These are phyloP conservation scores for Russula lepida DNA, from an alignment of 768 basidiomycete genomes.

Conservation along the genomic window DNA sequence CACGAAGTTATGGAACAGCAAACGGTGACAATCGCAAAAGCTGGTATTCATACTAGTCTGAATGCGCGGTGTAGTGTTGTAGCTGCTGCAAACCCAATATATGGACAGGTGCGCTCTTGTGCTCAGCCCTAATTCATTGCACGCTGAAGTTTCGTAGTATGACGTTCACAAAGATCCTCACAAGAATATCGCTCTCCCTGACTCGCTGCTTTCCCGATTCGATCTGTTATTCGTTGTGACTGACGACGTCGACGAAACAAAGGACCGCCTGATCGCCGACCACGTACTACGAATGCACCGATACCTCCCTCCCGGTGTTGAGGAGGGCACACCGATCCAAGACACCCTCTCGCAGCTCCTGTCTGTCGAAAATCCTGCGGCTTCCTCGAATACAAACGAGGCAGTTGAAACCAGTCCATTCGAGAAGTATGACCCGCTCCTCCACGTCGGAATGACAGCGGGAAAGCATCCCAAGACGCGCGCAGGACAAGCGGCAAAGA, in stretches of 20 bases:
- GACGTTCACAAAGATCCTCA: conserved; percentile 99
- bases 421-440: conserved; percentile 92
- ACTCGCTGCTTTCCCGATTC: conserved; percentile 97
- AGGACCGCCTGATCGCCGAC: conserved; percentile 92
- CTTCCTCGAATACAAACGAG: conserved; percentile 36
- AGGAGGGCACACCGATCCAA: conserved; percentile 87
- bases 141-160: conserved; percentile 49
- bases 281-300: conserved; percentile 97
- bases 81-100: conserved; percentile 97
- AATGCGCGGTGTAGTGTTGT: conserved; percentile 98
- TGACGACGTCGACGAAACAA: conserved; percentile 92
- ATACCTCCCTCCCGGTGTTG: conserved; percentile 91
- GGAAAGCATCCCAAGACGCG: conserved; percentile 36
- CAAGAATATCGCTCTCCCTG: conserved; percentile 95
- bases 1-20: conserved; percentile 99
- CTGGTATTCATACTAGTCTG: conserved; percentile 95
- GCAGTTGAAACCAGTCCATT: conserved; percentile 71
- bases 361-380: conserved; percentile 71
- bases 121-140: background rate
- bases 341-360: conserved; percentile 87
- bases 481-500: conserved; percentile 46
- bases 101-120: conserved; percentile 58
- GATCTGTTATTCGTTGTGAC: conserved; percentile 97
- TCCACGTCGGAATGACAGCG: conserved; percentile 73
- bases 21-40: conserved; percentile 98